Evolutionary conservation across 2,329 filamentous ascomycete species (phyloP).

Genomic region (Venturia nashicola): DNA sequence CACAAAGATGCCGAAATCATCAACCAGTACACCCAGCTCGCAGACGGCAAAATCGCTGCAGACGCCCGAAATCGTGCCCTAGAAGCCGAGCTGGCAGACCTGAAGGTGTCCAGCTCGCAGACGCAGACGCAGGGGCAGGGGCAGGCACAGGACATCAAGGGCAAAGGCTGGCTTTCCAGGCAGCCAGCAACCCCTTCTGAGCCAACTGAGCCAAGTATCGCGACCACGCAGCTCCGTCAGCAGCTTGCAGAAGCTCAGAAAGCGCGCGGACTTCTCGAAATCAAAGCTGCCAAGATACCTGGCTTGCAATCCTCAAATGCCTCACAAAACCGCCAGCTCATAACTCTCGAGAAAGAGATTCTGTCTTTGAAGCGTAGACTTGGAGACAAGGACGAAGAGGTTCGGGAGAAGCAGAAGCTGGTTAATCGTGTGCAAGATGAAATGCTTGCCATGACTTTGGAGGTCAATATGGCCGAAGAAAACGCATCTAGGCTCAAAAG

Average conservation of each 20-base stretch:
- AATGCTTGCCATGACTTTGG: conserved; percentile 73
- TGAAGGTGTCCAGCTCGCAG: neutral
- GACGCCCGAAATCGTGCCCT: neutral
- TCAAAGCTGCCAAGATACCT: neutral
- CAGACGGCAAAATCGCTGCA: conserved; percentile 1
- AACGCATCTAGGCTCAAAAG: conserved; percentile 57
- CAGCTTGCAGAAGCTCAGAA: conserved; percentile 8
- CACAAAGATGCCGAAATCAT: conserved; percentile 6
- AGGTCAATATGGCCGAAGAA: conserved; percentile 77
- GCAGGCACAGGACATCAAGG: neutral
- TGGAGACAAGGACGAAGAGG: conserved; percentile 73
- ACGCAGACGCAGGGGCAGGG: neutral
- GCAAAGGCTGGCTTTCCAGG: neutral
- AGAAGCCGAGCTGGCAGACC: conserved; percentile 1
- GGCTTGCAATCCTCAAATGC: neutral
- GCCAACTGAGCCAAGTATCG: neutral
- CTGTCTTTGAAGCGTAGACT: conserved; percentile 52
- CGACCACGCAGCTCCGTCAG: neutral
- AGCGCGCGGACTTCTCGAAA: conserved; percentile 7
- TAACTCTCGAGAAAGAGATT: conserved; percentile 35
- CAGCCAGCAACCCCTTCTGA: neutral
- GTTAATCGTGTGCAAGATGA: conserved; percentile 87
- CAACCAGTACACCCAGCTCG: conserved; percentile 3
- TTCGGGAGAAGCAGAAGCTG: conserved; percentile 71
- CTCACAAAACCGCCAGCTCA: conserved; percentile 2